Base-by-base conservation (phyloP, 345 rosid species). In the Heritiera fomes region DNA sequence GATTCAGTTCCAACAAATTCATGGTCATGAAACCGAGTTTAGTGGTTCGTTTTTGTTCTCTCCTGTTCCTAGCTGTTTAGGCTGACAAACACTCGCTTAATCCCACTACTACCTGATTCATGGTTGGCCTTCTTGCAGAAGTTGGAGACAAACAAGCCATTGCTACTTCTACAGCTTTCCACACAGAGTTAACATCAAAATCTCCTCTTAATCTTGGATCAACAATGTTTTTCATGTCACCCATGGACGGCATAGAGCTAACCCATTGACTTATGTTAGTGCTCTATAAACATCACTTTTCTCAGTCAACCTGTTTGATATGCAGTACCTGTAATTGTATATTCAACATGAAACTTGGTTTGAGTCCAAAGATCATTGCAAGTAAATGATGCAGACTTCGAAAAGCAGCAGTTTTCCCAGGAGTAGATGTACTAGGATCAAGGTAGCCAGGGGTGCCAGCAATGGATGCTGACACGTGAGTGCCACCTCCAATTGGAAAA, bases 201-300 rank as follows among this genome's bases (percentile, higher is more conserved):
- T 85, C 78, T 32, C 88, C 89, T 45, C 77, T 49, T 62, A 90
- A 77, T 74, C 84, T 84, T 18, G 87, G 89, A 85, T 89, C 94
- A 17, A 87, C 85, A 28, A 84, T 83, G 40, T 69, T 84, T 30
- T 75, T 75, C 6, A 89, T 82, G 64, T 89, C 90, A 5, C 92
- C 92, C 43, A 74, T 83, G 45, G 79, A 82, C 4, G 87, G 20
- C 75, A 82, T 80, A 14, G 84, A 84, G 50, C 79, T 78, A 1
- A 82, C 81, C 89, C 92, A 89, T 40, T 81, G 69, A 62, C 78
- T 79, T 23, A 90, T 82, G 73, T 83, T 89, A 12, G 79, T 66
- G 80, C 85, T 8, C 70, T 87, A 71, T 87, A 91, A 41, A 91
- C 88, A 78, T 89, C 93, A 49, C 88, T 91, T 66, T 86, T 89